phyloP scores from a whole-genome alignment of 345 rosid species.

The Moringa oleifera region DNA sequence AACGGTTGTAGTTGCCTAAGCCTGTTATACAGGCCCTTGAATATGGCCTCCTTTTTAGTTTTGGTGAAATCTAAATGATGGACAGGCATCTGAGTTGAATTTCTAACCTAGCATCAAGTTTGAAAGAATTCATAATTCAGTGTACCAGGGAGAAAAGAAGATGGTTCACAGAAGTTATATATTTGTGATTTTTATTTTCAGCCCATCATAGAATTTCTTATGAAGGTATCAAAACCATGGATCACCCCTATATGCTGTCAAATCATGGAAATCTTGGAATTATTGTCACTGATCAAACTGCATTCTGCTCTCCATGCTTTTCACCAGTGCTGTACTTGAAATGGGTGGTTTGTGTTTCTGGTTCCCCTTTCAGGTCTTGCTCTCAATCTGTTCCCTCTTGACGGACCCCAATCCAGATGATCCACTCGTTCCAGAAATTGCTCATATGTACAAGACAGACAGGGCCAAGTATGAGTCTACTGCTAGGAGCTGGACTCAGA shows the following conservation, averaged over 20 bases:
- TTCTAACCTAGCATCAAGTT: too few relatives aligned
- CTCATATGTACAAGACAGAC: slow-evolving; percentile 21
- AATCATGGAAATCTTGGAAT: too few relatives aligned
- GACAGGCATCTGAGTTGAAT: too few relatives aligned
- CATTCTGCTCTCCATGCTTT: neutral
- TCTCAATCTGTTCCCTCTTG: slow-evolving; percentile 22
- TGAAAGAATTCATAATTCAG: too few relatives aligned
- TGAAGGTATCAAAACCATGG: too few relatives aligned
- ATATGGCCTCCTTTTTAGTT: too few relatives aligned
- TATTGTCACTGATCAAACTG: too few relatives aligned
- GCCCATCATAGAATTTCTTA: too few relatives aligned
- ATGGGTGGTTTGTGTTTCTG: slow-evolving; percentile 5
- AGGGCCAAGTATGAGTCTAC: slow-evolving; percentile 11
- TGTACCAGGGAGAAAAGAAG: neutral
- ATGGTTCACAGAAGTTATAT: neutral
- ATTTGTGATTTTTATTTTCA: neutral
- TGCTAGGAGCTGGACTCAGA: slow-evolving; percentile 17
- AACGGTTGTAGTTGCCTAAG: too few relatives aligned
- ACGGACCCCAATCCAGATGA: slow-evolving; percentile 24
- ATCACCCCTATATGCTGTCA: too few relatives aligned
- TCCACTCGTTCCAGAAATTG: slow-evolving; percentile 20
- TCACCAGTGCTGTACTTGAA: slow-evolving; percentile 8
- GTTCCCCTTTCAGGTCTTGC: slow-evolving; percentile 20
- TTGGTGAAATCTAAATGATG: too few relatives aligned
- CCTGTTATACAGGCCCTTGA: too few relatives aligned